Evolutionary conservation across 306 rosid genomes (phyloP).

Genomic region (Gastrolobium villosum): DNA sequence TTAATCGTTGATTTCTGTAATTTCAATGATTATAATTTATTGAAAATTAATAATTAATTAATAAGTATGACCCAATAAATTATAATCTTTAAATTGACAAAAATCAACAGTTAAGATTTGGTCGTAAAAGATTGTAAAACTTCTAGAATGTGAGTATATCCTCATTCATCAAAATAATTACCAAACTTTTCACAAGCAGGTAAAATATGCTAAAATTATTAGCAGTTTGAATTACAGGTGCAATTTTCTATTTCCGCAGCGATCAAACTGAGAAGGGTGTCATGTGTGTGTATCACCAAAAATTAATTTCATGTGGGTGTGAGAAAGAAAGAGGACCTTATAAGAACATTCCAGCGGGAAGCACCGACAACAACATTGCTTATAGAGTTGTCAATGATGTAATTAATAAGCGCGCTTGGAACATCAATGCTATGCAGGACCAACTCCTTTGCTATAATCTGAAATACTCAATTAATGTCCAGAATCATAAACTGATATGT

Average conservation of each 20-base stretch:
- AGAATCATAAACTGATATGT: neutral
- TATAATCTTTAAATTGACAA: too few relatives aligned
- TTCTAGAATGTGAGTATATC: too few relatives aligned
- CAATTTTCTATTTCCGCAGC: neutral
- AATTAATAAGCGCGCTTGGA: conserved; percentile 64
- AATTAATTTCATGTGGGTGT: neutral
- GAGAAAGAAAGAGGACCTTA: conserved; percentile 57
- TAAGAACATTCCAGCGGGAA: conserved; percentile 61
- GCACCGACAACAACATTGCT: conserved; percentile 78
- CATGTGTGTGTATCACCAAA: neutral
- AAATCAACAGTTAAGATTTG: too few relatives aligned
- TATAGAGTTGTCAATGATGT: conserved; percentile 54
- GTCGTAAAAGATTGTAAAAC: too few relatives aligned
- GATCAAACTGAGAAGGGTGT: neutral
- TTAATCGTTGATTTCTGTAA: too few relatives aligned
- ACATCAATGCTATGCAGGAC: conserved; percentile 74
- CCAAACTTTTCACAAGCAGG: neutral
- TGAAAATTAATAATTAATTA: too few relatives aligned
- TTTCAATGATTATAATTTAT: too few relatives aligned
- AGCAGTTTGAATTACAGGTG: neutral
- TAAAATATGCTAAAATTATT: neutral
- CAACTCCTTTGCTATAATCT: conserved; percentile 76
- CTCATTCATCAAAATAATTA: too few relatives aligned
- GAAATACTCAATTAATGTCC: conserved; percentile 41
- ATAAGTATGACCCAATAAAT: too few relatives aligned